These are phyloP conservation scores for Cytospora mali DNA, from an alignment of 2,329 filamentous ascomycete genomes.

Conservation along the genomic window DNA sequence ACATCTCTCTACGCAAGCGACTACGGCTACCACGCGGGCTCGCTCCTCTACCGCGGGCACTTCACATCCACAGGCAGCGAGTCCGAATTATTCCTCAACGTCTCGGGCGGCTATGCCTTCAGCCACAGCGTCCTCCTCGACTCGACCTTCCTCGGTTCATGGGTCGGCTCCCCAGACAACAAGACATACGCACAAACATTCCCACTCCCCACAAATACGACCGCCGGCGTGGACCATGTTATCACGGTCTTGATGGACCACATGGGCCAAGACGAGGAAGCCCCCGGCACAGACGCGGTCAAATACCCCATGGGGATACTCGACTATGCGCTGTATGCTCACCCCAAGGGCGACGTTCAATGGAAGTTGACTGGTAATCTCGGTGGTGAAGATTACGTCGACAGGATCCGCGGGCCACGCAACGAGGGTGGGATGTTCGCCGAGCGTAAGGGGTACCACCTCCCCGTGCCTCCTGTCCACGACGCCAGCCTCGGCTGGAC, in stretches of 20 bases:
- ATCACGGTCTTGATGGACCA: conserved; percentile 70
- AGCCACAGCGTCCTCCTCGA: conserved; percentile 66
- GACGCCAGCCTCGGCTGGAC: conserved; percentile 43
- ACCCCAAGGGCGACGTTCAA: conserved; percentile 48
- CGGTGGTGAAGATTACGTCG: conserved; percentile 59
- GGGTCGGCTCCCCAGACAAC: conserved; percentile 53
- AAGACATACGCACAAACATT: conserved; percentile 56
- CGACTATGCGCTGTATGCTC: conserved; percentile 54
- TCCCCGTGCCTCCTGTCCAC: conserved; percentile 49
- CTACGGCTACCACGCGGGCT: conserved; percentile 69
- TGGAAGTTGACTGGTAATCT: conserved; percentile 68
- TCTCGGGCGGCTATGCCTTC: conserved; percentile 66
- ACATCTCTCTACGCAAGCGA: conserved; percentile 66
- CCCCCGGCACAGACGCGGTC: conserved; percentile 56
- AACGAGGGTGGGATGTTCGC: conserved; percentile 62
- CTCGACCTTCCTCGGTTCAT: conserved; percentile 61
- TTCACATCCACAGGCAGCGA: conserved; percentile 64
- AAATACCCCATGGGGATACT: conserved; percentile 61
- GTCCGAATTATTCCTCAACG: conserved; percentile 53
- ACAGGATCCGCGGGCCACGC: conserved; percentile 56
- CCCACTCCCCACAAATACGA: conserved; percentile 48
- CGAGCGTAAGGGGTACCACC: conserved; percentile 59
- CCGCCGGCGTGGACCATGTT: conserved; percentile 57
- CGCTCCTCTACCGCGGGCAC: conserved; percentile 65
- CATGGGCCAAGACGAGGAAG: conserved; percentile 67